Base-by-base conservation (phyloP, 176 grass and related monocot genomes). In the Musa schizocarpa region DNA sequence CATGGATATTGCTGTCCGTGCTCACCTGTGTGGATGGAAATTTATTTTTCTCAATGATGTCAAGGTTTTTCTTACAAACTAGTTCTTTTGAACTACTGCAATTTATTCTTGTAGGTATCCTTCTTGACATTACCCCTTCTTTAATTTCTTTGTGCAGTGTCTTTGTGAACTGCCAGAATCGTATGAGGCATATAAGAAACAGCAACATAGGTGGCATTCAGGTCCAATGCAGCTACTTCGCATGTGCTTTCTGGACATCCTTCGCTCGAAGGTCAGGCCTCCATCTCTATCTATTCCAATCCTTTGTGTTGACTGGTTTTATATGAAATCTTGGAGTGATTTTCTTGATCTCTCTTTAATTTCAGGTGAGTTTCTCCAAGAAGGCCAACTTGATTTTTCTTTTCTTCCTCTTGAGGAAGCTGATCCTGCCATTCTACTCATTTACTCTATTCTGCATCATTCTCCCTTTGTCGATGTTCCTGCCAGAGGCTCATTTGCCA, bases 41-140 rank as follows among this genome's bases (percentile, higher is more conserved):
- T 80, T 80, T 65, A 80, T 80, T 59, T 80, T 65, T 73, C 78
- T 80, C 43, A 80, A 80, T 73, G 78, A 80, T 51, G 78, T 80
- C 22, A 80, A 80, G 78, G 78, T 80, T 52, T 50, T 19, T 9
- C 1, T 69, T 14, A 69, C 65, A 53, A 12, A 26, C 12, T 6
- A 21, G 2, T 11, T 48, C 43, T 26, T 53, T 77, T 13, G 3
- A 24, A 63, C 5, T 65, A 43, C 19, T 52, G 1, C 17, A 12
- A 1, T 65, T 49, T 69, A n/a, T 57, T 43, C 11, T 59, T 26
- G 49, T 76, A 76, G 16, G 21, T 16, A 52, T 21, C n/a, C 9
- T 52, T 65, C 17, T 61, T 50, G 34, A 54, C 49, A 23, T 52
- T 73, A n/a, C 8, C 53, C 14, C 9, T 53, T 61, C 5, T 25